These are phyloP conservation scores for Trametes punicea DNA, from an alignment of 768 basidiomycete genomes.

Conservation along the genomic window DNA sequence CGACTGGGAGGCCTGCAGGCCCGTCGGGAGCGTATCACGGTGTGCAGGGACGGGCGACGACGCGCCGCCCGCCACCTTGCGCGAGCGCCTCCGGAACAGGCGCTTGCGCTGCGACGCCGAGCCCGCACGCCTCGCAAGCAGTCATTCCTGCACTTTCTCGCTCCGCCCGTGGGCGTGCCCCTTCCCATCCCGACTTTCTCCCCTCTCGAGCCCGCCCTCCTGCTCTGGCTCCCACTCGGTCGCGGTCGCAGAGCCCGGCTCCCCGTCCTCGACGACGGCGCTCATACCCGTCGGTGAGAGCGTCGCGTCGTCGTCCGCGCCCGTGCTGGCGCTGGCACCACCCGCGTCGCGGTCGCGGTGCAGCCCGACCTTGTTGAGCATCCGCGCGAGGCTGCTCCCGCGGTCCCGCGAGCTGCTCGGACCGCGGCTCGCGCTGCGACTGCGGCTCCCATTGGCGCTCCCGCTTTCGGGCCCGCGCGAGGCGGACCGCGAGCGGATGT, in stretches of 20 bases:
- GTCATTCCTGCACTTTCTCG: constrained; percentile 18
- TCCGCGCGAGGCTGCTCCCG: constrained; percentile 15
- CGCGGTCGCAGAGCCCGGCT: not conserved
- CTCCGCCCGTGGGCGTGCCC: not conserved
- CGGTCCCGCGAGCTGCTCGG: constrained; percentile 13
- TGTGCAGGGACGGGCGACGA: too few relatives aligned
- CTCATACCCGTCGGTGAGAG: not conserved
- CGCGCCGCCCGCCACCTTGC: not conserved
- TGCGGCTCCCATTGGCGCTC: constrained; percentile 1
- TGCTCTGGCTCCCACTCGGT: not conserved
- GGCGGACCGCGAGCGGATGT: constrained; percentile 42
- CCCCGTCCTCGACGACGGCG: not conserved
- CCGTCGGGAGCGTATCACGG: not conserved
- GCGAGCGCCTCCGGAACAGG: constrained; percentile 13
- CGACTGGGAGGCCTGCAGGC: constrained; percentile 13
- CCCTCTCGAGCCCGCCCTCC: not conserved
- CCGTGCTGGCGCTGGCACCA: not conserved
- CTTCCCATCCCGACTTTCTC: not conserved
- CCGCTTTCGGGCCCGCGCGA: constrained; percentile 32
- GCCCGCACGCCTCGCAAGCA: constrained; percentile 21
- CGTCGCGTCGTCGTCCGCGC: not conserved
- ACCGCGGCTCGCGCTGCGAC: constrained; percentile 18
- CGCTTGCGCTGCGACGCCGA: constrained; percentile 13
- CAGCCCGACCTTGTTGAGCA: constrained; percentile 24
- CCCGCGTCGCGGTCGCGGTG: constrained; percentile 5